phyloP scores from a whole-genome alignment of 805 yeast genomes.

The Pichia paraexigua region DNA sequence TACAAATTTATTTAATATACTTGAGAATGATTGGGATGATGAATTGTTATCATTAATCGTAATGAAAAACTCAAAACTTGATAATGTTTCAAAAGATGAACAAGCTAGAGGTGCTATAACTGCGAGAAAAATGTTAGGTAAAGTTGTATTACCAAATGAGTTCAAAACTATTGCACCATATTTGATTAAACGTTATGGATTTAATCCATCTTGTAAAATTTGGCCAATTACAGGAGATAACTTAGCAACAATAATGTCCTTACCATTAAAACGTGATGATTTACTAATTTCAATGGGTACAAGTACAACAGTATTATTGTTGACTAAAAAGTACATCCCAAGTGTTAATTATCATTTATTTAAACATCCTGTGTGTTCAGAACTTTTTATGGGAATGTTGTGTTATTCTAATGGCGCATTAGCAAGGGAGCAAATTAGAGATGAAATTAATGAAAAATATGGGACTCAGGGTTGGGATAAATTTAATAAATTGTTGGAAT shows the following conservation, averaged over 20 bases:
- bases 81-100: conserved; percentile 26
- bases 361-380: conserved; percentile 73
- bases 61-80: conserved; percentile 39
- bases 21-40: conserved; percentile 46
- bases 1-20: conserved; percentile 77
- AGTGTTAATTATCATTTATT: conserved; percentile 79
- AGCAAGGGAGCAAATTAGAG: conserved; percentile 72
- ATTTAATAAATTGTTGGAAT: conserved; percentile 50
- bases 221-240: conserved; percentile 88
- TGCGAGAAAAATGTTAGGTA: conserved; percentile 46
- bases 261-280: conserved; percentile 72
- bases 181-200: conserved; percentile 58
- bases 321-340: conserved; percentile 71
- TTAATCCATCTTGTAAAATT: conserved; percentile 46
- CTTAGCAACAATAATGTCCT: conserved; percentile 75
- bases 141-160: conserved; percentile 38
- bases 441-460: conserved; percentile 45
- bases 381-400: conserved; percentile 87
- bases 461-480: conserved; percentile 42
- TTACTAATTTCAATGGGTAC: conserved; percentile 80
- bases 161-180: conserved; percentile 51
- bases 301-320: conserved; percentile 78
- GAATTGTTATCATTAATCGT: conserved; percentile 48
- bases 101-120: conserved; percentile 29
- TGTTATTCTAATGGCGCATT: conserved; percentile 89